These are phyloP conservation scores for Eucalyptus globulus DNA, from an alignment of 345 rosid genomes.

Conservation along the genomic window DNA sequence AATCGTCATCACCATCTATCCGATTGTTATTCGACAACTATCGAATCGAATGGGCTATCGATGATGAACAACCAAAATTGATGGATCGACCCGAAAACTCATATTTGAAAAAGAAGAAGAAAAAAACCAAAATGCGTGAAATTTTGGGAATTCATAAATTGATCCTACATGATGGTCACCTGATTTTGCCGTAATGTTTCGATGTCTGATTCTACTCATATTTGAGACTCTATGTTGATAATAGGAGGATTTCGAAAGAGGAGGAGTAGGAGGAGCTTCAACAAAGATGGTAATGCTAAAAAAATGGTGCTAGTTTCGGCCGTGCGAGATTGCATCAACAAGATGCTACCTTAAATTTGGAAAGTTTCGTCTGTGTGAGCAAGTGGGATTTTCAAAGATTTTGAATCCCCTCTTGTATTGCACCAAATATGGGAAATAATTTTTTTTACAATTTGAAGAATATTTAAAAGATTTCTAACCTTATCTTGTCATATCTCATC, in stretches of 20 bases:
- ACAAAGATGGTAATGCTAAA: background rate
- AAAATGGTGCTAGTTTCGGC: background rate
- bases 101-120: too few species aligned
- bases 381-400: background rate
- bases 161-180: background rate
- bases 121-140: too few species aligned
- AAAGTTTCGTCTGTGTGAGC: background rate
- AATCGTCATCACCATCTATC: background rate
- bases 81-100: background rate
- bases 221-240: background rate
- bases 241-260: background rate
- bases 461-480: too few species aligned
- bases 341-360: background rate
- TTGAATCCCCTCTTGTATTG: background rate
- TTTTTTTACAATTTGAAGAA: too few species aligned
- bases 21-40: too few species aligned
- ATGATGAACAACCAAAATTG: accelerated
- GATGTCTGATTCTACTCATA: background rate
- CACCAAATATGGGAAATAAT: background rate
- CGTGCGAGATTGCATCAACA: background rate
- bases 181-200: too few species aligned
- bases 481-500: too few species aligned
- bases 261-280: background rate
- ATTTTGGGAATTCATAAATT: background rate
- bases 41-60: accelerated